Base-by-base conservation (phyloP, 768 basidiomycete species). In the Phylloporus sp. region DNA sequence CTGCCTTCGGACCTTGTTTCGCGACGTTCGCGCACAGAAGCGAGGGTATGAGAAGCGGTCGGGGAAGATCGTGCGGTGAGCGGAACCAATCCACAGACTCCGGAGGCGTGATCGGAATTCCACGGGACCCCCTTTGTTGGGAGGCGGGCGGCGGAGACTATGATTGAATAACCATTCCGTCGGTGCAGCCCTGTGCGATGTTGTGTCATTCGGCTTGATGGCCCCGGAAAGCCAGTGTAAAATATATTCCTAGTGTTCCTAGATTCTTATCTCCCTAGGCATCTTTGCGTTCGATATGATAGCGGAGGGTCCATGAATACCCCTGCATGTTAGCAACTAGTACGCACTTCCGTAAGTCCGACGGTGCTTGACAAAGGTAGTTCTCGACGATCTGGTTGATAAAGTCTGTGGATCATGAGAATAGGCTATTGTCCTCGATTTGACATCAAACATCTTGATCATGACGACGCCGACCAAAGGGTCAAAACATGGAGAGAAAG, bases 1-100 rank as follows among this genome's bases (percentile, higher is more conserved):
- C 49, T 42, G 50, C 49, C 53, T 55, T 57, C 53, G 55, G 56
- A 42, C 51, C 44, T 40, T 63, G 62, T 65, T 57, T 61, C 47
- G 55, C 58, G 42, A 35, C 23, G 20, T 56, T 60, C 35, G 28
- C 40, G 52, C 56, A 59, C 13, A 48, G 57, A 61, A 59, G 55
- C 52, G 55, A 54, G 49, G 27, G 36, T 50, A 54, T 58, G 54
- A 55, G 56, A 56, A 57, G 56, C 35, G 16, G 53, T 45, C 18
- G 38, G 50, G 22, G 53, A 44, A 52, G 49, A 55, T 55, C 45
- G 47, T 58, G 55, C 52, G 52, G 41, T 41, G 49, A 51, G 47
- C 26, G 43, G 49, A 31, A 28, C 35, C n/a, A 35, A 20, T 38
- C 47, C n/a, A n/a, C n/a, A n/a, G 12, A 36, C 44, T 48, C 48